Evolutionary conservation across 345 rosid genomes (phyloP).

Genomic region (Boechera divaricarpa): DNA sequence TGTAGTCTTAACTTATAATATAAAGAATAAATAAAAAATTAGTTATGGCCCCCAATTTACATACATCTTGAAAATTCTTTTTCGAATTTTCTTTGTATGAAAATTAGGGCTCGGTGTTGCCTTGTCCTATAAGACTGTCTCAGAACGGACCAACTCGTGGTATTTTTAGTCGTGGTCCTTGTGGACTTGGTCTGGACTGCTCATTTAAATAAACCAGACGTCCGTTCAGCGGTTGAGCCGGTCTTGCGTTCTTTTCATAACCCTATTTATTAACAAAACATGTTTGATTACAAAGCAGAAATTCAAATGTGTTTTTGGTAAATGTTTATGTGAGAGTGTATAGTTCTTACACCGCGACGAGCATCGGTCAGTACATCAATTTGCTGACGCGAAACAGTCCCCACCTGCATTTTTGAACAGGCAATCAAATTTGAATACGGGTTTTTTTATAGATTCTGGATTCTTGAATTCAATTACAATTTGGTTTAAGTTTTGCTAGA

Average conservation of each 20-base stretch:
- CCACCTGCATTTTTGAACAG: constrained; percentile 48
- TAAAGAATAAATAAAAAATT: background rate
- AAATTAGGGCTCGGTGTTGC: constrained; percentile 4
- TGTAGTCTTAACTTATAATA: background rate
- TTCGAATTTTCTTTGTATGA: background rate
- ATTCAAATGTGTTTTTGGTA: background rate
- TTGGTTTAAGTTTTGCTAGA: background rate
- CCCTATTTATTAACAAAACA: constrained; percentile 31
- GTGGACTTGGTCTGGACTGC: background rate
- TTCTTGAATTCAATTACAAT: background rate
- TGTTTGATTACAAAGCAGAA: constrained; percentile 1
- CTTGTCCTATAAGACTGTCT: constrained; percentile 25
- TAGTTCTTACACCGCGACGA: constrained; percentile 41
- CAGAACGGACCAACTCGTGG: background rate
- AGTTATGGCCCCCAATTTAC: background rate
- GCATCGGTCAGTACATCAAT: constrained; percentile 46
- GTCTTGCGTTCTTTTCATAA: constrained; percentile 43
- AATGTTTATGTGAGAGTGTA: constrained; percentile 17
- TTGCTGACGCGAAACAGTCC: constrained; percentile 74
- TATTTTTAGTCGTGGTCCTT: background rate
- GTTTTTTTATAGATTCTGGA: background rate
- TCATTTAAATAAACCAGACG: constrained; percentile 38
- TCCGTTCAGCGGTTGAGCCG: constrained; percentile 26
- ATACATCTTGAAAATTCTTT: constrained; percentile 11
- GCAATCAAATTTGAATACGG: background rate